Evolutionary conservation across 768 basidiomycete species (phyloP).

Genomic region (Russula olivacea): DNA sequence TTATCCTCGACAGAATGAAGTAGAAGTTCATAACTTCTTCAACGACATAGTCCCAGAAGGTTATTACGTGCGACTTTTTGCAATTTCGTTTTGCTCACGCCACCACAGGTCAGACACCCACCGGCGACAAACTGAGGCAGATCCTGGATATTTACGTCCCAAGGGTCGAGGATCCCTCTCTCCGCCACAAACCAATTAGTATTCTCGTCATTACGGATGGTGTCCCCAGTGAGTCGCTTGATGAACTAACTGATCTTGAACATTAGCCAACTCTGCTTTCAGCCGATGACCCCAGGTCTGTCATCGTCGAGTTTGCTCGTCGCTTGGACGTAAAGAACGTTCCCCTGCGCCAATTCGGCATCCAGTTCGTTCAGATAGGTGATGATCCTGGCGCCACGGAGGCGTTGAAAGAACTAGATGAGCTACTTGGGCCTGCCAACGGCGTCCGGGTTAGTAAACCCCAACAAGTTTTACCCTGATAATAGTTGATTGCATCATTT

Average conservation of each 20-base stretch:
- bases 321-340: constrained; percentile 32
- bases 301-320: constrained; percentile 25
- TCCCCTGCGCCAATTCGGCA: constrained; percentile 32
- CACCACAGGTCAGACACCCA: constrained; percentile 34
- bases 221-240: constrained; percentile 35
- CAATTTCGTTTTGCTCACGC: constrained; percentile 23
- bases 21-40: constrained; percentile 13
- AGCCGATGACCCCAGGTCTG: constrained; percentile 27
- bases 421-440: constrained; percentile 11
- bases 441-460: constrained; percentile 19
- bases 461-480: too few relatives aligned
- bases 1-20: constrained; percentile 12
- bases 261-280: background rate
- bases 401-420: constrained; percentile 29
- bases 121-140: constrained; percentile 35
- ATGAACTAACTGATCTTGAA: background rate
- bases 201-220: constrained; percentile 38
- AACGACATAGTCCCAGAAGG: constrained; percentile 18
- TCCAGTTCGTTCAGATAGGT: constrained; percentile 41
- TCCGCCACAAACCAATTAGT: constrained; percentile 34
- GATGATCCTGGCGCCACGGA: constrained; percentile 29
- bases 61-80: background rate
- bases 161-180: constrained; percentile 29
- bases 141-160: constrained; percentile 37
- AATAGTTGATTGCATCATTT: background rate